These are phyloP conservation scores for Erodium trifolium DNA, from an alignment of 441 rosid species.

Conservation along the genomic window DNA sequence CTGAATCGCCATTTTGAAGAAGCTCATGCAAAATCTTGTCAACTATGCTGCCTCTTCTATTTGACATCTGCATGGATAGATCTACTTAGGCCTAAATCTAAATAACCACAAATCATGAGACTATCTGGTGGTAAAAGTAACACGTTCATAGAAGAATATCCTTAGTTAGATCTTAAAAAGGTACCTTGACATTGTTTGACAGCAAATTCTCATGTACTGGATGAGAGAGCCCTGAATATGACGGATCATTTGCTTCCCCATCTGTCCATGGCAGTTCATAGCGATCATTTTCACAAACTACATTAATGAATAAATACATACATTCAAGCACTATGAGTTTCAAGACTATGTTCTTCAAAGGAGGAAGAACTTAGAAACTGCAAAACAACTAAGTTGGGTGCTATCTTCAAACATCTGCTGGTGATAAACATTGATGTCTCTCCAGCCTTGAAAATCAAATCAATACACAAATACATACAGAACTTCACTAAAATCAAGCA, in stretches of 20 bases:
- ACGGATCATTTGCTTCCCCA: conserved; percentile 35
- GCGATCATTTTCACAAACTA: background rate
- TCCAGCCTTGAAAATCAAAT: too few species aligned
- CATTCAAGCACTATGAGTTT: background rate
- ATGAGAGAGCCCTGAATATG: conserved; percentile 41
- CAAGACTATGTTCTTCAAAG: background rate
- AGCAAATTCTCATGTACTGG: conserved; percentile 51
- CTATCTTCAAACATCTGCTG: too few species aligned
- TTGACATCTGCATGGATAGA: conserved; percentile 36
- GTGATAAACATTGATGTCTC: background rate
- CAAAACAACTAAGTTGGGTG: too few species aligned
- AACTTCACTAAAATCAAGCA: too few species aligned
- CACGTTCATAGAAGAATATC: background rate
- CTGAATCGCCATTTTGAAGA: conserved; percentile 68
- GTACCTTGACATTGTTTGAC: conserved; percentile 40
- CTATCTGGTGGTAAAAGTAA: background rate
- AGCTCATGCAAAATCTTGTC: conserved; percentile 63
- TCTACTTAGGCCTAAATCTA: background rate
- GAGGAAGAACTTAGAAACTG: background rate
- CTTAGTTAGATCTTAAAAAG: conserved; percentile 9
- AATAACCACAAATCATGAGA: background rate
- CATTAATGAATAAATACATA: background rate
- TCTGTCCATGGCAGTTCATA: conserved; percentile 30
- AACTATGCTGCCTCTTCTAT: conserved; percentile 37
- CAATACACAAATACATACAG: too few species aligned